Percentiles rank a stretch among this genome's conserved stretches.
Conservation (phyloP, 2,329 filamentous ascomycete genomes). For the Atkinsonella hypoxylon region DNA sequence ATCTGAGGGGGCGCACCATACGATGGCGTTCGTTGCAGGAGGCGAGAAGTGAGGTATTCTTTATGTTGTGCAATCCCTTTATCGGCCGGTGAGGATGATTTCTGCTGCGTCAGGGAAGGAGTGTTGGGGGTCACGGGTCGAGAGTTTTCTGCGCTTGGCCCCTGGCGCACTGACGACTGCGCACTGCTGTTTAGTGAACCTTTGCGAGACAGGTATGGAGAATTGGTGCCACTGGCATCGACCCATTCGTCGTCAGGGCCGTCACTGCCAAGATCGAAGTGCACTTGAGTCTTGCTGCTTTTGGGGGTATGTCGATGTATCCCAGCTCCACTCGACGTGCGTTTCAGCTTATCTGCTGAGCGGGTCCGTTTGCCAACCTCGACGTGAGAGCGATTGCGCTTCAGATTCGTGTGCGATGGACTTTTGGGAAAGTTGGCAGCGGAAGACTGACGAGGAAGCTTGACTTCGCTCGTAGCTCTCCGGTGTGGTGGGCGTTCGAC, state of each 20-base stretch:
- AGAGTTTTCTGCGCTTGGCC: slow-evolving; percentile 20
- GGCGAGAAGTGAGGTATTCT: slow-evolving; percentile 53
- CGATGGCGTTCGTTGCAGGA: slow-evolving; percentile 53
- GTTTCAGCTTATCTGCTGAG: slow-evolving; percentile 40
- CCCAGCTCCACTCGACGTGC: slow-evolving; percentile 37
- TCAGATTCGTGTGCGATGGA: slow-evolving; percentile 40
- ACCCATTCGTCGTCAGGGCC: slow-evolving; percentile 49
- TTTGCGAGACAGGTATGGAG: slow-evolving; percentile 38
- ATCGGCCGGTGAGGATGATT: slow-evolving; percentile 17
- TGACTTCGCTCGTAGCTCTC: slow-evolving; percentile 38
- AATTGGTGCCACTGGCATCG: slow-evolving; percentile 52
- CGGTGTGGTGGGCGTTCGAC: slow-evolving; percentile 26
- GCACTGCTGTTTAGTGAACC: slow-evolving; percentile 38
- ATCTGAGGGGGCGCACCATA: slow-evolving; percentile 52
- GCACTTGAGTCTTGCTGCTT: slow-evolving; percentile 38
- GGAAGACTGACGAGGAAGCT: slow-evolving; percentile 33
- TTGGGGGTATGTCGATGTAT: slow-evolving; percentile 29
- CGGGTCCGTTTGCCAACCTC: slow-evolving; percentile 41
- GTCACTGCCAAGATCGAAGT: slow-evolving; percentile 49
- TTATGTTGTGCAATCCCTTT: slow-evolving; percentile 40
- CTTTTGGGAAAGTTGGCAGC: slow-evolving; percentile 39
- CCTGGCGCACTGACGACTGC: slow-evolving; percentile 32
- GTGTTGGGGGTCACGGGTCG: slow-evolving; percentile 24
- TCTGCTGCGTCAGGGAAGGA: slow-evolving; percentile 7
- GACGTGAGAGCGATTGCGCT: slow-evolving; percentile 48